Evolutionary conservation across 2,329 filamentous ascomycete genomes (phyloP), one percentile per base, ranked within the genome.

Genomic region (Apiospora rasikravindrae): DNA sequence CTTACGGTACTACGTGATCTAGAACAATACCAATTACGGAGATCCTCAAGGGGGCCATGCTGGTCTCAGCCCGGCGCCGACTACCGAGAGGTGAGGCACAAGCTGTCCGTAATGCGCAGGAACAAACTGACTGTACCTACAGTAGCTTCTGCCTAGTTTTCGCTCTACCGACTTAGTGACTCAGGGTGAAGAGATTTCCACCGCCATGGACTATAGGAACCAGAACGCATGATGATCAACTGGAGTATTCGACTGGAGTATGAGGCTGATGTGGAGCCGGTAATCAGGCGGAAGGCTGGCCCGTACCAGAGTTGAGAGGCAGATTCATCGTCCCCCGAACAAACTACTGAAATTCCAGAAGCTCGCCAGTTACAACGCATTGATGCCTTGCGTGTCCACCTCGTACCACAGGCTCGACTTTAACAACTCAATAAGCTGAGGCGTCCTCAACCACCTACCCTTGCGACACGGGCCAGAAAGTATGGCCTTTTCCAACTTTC

Each of bases 241-340:
- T 45, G 47, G 47, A 24, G 29, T 22, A 44, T 67, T 67, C 2
- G 16, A 37, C 33, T 37, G 33, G 33, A 64, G 40, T 26, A 67
- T 29, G 66, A 67, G 40, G 66, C 66, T 67, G 66, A 67, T 67
- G 40, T 45, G 66, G 66, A 67, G n/a, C 40, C 66, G 66, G 42
- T 37, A 68, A 22, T 68, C 26, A 47, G 66, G 57, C 57, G 33
- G 33, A 64, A 64, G 57, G 57, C 57, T 64, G 29, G 37, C 57
- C 57, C 57, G 57, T 64, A 64, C 57, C 33, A 64, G 40, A 22
- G 29, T 40, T 64, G 57, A 64, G 11, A 37, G 29, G 57, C 33
- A 40, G 57, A 64, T 64, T 64, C 33, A n/a, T 40, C 29, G 22
- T 64, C 24, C 57, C 53, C 57, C 57, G 57, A 64, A 14, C 57